Conservation (phyloP, 164 flowering plant genomes). For the Aristolochia contorta region DNA sequence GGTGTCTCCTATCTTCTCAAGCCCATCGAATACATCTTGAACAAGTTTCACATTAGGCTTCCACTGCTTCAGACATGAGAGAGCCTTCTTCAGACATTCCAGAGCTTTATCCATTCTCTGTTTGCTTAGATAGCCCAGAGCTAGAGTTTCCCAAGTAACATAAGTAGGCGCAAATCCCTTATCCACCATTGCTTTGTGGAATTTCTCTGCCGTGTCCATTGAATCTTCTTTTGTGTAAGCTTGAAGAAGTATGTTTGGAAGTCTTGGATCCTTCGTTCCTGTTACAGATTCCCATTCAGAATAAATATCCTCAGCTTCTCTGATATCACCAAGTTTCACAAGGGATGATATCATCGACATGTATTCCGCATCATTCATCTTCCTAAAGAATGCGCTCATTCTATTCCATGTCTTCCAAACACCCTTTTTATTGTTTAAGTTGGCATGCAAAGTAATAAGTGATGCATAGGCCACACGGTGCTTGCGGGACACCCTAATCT, state of each 20-base stretch:
- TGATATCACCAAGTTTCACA: slow-evolving; percentile 52
- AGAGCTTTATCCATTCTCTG: slow-evolving; percentile 38
- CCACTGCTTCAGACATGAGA: slow-evolving; percentile 65
- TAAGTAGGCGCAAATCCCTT: slow-evolving; percentile 49
- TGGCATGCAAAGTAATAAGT: slow-evolving; percentile 55
- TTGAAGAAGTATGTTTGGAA: slow-evolving; percentile 63
- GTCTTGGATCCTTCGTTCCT: slow-evolving; percentile 44
- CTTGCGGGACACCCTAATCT: slow-evolving; percentile 40
- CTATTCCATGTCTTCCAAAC: slow-evolving; percentile 54
- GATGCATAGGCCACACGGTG: slow-evolving; percentile 63
- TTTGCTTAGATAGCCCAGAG: slow-evolving; percentile 53
- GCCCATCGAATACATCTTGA: slow-evolving; percentile 23
- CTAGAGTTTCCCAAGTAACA: slow-evolving; percentile 79
- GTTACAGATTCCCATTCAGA: slow-evolving; percentile 71
- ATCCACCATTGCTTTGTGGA: slow-evolving; percentile 35
- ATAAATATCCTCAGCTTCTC: slow-evolving; percentile 58
- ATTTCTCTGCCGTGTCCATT: slow-evolving; percentile 52
- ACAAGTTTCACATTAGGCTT: slow-evolving; percentile 36
- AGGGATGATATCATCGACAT: slow-evolving; percentile 63
- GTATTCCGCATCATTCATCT: slow-evolving; percentile 75
- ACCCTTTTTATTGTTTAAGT: slow-evolving; percentile 43
- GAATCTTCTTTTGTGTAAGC: slow-evolving; percentile 47
- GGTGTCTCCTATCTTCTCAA: slow-evolving; percentile 48
- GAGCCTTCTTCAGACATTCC: slow-evolving; percentile 54
- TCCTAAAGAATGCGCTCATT: slow-evolving; percentile 48